A percentile compares a stretch with the other conserved stretches of the same genome.
Conservation (phyloP, 768 basidiomycete genomes). For the Tulasnella sp. region DNA sequence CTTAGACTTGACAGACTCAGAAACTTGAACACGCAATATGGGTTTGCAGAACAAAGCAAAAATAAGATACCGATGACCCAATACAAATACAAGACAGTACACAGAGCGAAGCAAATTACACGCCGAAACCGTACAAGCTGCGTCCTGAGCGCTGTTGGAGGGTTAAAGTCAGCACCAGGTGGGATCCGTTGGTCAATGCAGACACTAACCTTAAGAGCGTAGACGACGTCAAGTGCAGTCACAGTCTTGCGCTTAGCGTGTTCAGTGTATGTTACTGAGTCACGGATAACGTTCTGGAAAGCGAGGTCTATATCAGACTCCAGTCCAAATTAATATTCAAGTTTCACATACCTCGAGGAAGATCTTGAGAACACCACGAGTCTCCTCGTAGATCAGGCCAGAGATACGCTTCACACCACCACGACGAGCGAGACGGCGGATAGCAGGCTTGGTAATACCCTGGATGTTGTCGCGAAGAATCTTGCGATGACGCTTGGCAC, state of each 20-base stretch:
- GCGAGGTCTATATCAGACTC: background rate
- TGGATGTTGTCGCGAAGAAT: slow-evolving; percentile 75
- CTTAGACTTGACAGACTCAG: too few species aligned
- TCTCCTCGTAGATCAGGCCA: slow-evolving; percentile 42
- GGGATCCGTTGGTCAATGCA: too few species aligned
- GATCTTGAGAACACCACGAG: slow-evolving; percentile 46
- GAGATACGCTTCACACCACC: slow-evolving; percentile 50
- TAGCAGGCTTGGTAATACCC: slow-evolving; percentile 50
- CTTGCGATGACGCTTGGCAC: slow-evolving; percentile 70
- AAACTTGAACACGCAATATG: too few species aligned
- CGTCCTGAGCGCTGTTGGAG: slow-evolving; percentile 20
- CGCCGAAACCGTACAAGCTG: slow-evolving; percentile 38
- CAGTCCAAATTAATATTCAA: background rate
- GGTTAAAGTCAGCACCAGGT: background rate
- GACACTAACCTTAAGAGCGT: slow-evolving; percentile 20
- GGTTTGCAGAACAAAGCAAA: background rate
- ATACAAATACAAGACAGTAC: slow-evolving; percentile 14
- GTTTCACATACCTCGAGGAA: slow-evolving; percentile 33
- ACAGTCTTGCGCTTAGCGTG: slow-evolving; percentile 41
- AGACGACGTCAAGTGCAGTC: slow-evolving; percentile 39
- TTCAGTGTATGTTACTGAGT: slow-evolving; percentile 46
- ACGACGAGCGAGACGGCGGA: slow-evolving; percentile 43
- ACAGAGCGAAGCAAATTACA: slow-evolving; percentile 21
- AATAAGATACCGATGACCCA: background rate
- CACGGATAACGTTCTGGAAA: slow-evolving; percentile 37